A percentile compares a stretch with the other conserved stretches of the same genome.
Evolutionary conservation across 352 stramenopile genomes (phyloP).

Genomic region (Globisporangium parvum): DNA sequence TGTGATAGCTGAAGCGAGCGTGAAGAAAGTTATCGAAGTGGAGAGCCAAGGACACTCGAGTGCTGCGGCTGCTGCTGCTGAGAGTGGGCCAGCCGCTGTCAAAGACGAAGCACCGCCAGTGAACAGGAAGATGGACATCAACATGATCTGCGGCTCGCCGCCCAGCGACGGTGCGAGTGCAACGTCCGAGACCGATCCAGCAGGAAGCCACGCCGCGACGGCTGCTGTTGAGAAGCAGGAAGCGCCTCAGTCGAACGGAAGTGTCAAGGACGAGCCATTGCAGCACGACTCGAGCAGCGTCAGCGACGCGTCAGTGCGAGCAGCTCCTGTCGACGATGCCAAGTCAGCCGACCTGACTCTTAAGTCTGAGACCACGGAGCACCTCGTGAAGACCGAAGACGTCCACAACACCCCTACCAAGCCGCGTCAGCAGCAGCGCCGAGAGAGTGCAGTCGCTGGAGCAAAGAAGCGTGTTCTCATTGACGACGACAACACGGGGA

Average conservation of each 20-base stretch:
- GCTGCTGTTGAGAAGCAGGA: too few species aligned
- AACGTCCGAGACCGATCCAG: conserved; percentile 2
- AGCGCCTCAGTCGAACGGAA: too few species aligned
- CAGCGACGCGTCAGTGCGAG: too few species aligned
- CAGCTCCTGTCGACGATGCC: too few species aligned
- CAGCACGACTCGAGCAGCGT: too few species aligned
- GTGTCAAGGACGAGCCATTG: too few species aligned
- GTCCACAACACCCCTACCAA: not conserved
- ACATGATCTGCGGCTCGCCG: conserved; percentile 22
- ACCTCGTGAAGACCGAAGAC: conserved; percentile 18
- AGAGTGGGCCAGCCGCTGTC: not conserved
- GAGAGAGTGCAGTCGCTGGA: conserved; percentile 17
- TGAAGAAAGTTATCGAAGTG: not conserved
- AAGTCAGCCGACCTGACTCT: too few species aligned
- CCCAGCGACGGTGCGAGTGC: conserved; percentile 16
- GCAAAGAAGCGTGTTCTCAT: conserved; percentile 60
- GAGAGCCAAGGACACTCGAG: not conserved
- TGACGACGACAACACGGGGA: conserved; percentile 53
- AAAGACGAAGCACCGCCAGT: conserved; percentile 10
- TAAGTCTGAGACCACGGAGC: conserved; percentile 6
- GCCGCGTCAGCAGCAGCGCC: conserved; percentile 7
- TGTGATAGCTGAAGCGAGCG: not conserved
- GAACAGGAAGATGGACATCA: conserved; percentile 46
- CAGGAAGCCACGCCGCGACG: not conserved
- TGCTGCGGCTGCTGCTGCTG: not conserved